Conservation (phyloP, 148 eudicot genomes). For the Heliamphora exappendiculata region DNA sequence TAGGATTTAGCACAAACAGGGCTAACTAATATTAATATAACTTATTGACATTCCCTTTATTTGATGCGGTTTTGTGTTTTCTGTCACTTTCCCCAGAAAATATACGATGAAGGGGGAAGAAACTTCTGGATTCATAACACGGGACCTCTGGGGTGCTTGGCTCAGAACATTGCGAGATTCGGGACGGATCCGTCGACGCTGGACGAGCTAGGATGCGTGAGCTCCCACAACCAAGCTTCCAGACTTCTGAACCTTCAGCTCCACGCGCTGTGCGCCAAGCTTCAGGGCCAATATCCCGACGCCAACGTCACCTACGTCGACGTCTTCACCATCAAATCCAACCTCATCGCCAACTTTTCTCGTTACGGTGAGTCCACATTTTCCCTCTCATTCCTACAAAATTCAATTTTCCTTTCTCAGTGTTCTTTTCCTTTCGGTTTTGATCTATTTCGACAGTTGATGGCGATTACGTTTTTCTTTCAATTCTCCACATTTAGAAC, state of each 20-base stretch:
- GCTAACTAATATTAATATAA: too few relatives aligned
- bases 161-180: conserved; percentile 63
- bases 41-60: too few relatives aligned
- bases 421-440: neutral
- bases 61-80: too few relatives aligned
- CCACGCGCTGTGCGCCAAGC: conserved; percentile 57
- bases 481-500: too few relatives aligned
- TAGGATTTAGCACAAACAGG: too few relatives aligned
- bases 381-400: too few relatives aligned
- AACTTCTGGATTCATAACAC: conserved; percentile 94
- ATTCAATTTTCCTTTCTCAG: neutral
- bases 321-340: conserved; percentile 66
- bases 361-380: conserved; percentile 55
- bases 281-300: conserved; percentile 61
- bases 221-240: conserved; percentile 79
- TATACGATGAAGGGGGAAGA: conserved; percentile 81
- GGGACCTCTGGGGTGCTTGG: conserved; percentile 87
- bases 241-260: conserved; percentile 79
- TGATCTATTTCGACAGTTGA: neutral
- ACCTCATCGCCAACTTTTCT: conserved; percentile 72
- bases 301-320: conserved; percentile 75
- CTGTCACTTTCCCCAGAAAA: conserved; percentile 27
- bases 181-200: conserved; percentile 69
- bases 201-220: conserved; percentile 74
- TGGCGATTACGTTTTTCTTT: too few relatives aligned